phyloP scores from a whole-genome alignment of 2,329 filamentous ascomycete genomes.

The Hypoxylon sp. region DNA sequence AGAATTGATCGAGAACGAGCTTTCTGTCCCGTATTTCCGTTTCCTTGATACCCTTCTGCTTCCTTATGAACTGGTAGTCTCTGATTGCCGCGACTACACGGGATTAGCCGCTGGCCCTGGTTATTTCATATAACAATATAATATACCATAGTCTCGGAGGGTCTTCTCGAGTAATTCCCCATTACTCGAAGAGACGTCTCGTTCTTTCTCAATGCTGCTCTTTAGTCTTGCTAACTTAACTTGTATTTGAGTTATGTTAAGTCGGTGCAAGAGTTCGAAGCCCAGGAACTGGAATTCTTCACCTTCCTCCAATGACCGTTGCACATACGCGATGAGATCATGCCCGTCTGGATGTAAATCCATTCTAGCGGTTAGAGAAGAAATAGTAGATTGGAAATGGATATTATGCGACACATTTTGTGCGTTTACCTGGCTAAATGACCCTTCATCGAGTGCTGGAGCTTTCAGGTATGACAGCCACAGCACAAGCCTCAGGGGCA shows the following conservation, averaged over 20 bases:
- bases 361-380: not conserved
- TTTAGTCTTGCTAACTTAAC: conserved; percentile 11
- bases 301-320: conserved; percentile 7
- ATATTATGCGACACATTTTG: too few species aligned
- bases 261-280: conserved; percentile 17
- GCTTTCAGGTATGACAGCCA: too few species aligned
- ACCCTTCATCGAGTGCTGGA: too few species aligned
- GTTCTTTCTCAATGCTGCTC: not conserved
- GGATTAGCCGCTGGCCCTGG: not conserved
- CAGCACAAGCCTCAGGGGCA: too few species aligned
- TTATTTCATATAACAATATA: not conserved
- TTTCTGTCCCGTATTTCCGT: not conserved
- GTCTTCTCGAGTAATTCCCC: conserved; percentile 3
- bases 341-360: not conserved
- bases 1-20: not conserved
- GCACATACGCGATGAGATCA: conserved; percentile 4
- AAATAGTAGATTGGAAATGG: not conserved
- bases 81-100: conserved; percentile 2
- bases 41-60: not conserved
- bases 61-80: conserved; percentile 9
- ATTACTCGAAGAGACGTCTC: not conserved
- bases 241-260: conserved; percentile 13
- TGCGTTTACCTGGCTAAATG: not conserved
- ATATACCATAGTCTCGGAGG: conserved; percentile 6
- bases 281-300: conserved; percentile 18